Conservation (phyloP, 768 basidiomycete genomes). For the Tylopilus balloui region DNA sequence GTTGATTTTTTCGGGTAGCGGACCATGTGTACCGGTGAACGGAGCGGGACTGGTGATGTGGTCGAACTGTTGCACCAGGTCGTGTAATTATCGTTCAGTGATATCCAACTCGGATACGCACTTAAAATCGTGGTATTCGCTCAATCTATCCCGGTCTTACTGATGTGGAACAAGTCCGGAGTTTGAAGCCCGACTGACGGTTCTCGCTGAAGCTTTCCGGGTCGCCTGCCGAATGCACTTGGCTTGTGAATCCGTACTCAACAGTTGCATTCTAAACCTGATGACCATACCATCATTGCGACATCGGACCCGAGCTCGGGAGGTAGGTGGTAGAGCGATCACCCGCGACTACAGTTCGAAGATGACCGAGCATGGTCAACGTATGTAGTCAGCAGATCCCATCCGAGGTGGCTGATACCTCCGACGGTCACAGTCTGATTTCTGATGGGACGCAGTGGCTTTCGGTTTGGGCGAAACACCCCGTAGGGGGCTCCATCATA, state of each 20-base stretch:
- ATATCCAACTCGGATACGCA: slow-evolving; percentile 4
- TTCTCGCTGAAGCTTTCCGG: not conserved
- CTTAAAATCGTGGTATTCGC: slow-evolving; percentile 1
- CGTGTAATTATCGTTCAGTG: slow-evolving; percentile 25
- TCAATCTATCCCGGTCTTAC: slow-evolving; percentile 2
- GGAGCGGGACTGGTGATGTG: slow-evolving; percentile 3
- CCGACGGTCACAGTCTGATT: slow-evolving; percentile 1
- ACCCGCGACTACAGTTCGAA: not conserved
- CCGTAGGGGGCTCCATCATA: not conserved
- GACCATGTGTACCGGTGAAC: slow-evolving; percentile 82
- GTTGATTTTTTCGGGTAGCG: slow-evolving; percentile 43
- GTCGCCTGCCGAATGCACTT: not conserved
- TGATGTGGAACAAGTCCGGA: not conserved
- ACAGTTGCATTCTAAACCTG: not conserved
- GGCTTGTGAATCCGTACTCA: slow-evolving; percentile 1
- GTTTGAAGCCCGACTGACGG: not conserved
- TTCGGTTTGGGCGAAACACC: not conserved
- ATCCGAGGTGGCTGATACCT: not conserved
- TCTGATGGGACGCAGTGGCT: slow-evolving; percentile 1
- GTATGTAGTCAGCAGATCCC: not conserved
- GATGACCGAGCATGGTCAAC: not conserved
- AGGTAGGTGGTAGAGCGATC: not conserved
- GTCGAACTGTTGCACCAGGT: slow-evolving; percentile 9
- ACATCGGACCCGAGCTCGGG: not conserved
- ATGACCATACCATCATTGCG: not conserved